phyloP scores from a whole-genome alignment of 257 asterid species.

The Linderniella brevidens region DNA sequence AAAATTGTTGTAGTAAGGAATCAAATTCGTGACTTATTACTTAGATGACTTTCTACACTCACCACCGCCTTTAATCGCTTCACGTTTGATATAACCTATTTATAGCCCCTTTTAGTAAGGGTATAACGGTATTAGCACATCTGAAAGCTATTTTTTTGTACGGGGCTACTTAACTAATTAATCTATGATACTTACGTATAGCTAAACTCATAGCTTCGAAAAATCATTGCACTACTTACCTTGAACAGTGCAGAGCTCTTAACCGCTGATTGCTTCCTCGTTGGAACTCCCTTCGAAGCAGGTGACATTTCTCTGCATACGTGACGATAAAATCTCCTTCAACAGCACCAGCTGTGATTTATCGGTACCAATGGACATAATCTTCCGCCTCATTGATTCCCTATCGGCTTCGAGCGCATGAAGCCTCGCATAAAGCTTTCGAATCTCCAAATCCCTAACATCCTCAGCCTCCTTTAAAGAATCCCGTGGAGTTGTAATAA shows the following conservation, averaged over 20 bases:
- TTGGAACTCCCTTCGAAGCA: conserved; percentile 22
- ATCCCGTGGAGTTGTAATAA: conserved; percentile 29
- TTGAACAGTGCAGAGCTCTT: conserved; percentile 33
- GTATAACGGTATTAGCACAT: too few relatives aligned
- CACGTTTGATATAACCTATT: too few relatives aligned
- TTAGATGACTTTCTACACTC: too few relatives aligned
- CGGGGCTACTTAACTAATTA: too few relatives aligned
- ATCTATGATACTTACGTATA: too few relatives aligned
- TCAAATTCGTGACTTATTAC: too few relatives aligned
- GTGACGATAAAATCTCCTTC: conserved; percentile 59
- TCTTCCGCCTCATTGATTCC: conserved; percentile 63
- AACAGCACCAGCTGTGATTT: conserved; percentile 44
- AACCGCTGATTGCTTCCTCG: conserved; percentile 22
- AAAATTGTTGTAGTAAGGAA: too few relatives aligned
- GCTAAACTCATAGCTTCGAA: too few relatives aligned
- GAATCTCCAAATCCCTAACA: conserved; percentile 35
- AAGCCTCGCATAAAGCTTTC: conserved; percentile 46
- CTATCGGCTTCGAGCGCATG: conserved; percentile 68
- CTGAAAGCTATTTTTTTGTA: too few relatives aligned
- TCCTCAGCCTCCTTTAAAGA: conserved; percentile 17
- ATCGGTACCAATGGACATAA: conserved; percentile 45
- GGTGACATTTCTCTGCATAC: conserved; percentile 43
- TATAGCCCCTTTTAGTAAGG: too few relatives aligned
- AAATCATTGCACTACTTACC: conserved; percentile 33
- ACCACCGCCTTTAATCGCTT: too few relatives aligned